Conservation (phyloP, 2,329 filamentous ascomycete species). For the Aspergillus brasiliensis region DNA sequence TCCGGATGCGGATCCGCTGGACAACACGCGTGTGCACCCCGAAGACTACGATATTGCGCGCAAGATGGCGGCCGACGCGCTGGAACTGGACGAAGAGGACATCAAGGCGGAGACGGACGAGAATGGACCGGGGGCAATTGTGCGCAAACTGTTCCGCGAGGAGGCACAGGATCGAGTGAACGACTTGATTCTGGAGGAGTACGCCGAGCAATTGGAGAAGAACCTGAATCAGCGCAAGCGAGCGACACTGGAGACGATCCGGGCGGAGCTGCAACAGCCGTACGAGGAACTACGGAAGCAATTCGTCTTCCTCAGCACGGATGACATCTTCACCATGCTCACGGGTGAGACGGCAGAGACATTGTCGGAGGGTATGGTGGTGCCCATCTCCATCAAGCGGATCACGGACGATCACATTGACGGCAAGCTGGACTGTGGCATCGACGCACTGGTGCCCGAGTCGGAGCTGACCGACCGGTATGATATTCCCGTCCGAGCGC, state of each 20-base stretch:
- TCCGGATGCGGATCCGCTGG: conserved; percentile 82
- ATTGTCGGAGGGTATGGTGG: conserved; percentile 84
- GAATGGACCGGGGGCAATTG: conserved; percentile 84
- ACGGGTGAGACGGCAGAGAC: conserved; percentile 89
- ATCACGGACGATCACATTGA: conserved; percentile 93
- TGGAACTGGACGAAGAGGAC: conserved; percentile 96
- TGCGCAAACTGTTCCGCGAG: conserved; percentile 92
- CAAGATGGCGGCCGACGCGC: conserved; percentile 96
- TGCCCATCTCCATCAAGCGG: conserved; percentile 83
- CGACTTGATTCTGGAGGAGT: conserved; percentile 93
- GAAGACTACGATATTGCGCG: conserved; percentile 97
- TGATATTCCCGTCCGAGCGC: conserved; percentile 67
- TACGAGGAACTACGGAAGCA: conserved; percentile 91
- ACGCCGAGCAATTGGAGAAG: conserved; percentile 89
- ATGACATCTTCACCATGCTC: conserved; percentile 93
- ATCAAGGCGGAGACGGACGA: conserved; percentile 93
- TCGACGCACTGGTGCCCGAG: conserved; percentile 83
- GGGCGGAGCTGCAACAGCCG: conserved; percentile 85
- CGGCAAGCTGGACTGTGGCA: conserved; percentile 88
- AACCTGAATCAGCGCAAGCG: conserved; percentile 95
- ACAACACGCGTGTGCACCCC: conserved; percentile 95
- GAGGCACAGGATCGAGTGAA: conserved; percentile 94
- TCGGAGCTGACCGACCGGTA: conserved; percentile 77
- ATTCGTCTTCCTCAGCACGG: conserved; percentile 68
- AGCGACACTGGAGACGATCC: conserved; percentile 92